Evolutionary conservation across 805 yeast genomes (phyloP).

Genomic region (Candida morakotiae): DNA sequence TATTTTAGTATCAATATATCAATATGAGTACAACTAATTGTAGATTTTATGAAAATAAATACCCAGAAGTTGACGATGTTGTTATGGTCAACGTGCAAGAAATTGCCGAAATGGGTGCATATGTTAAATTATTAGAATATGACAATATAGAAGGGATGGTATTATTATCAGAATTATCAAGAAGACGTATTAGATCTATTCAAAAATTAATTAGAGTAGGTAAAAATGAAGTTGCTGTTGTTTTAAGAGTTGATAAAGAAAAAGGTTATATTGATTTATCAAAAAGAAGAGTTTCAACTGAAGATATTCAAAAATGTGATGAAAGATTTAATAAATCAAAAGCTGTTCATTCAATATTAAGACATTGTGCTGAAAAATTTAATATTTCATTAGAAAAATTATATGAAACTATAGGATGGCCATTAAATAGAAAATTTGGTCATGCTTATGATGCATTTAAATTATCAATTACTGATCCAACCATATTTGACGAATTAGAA

Average conservation of each 20-base stretch:
- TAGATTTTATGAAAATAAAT: constrained; percentile 96
- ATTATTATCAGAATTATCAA: constrained; percentile 86
- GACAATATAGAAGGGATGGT: constrained; percentile 99
- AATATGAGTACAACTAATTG: constrained; percentile 82
- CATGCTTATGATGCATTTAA: constrained; percentile 98
- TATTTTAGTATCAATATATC: too few species aligned
- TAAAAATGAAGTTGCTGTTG: constrained; percentile 96
- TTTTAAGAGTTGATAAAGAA: constrained; percentile 95
- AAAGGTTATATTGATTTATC: constrained; percentile 97
- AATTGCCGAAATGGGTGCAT: constrained; percentile 99
- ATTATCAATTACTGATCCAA: constrained; percentile 86
- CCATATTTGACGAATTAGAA: constrained; percentile 75
- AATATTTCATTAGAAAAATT: constrained; percentile 79
- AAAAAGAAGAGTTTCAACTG: constrained; percentile 96
- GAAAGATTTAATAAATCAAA: constrained; percentile 95
- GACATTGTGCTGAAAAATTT: constrained; percentile 98
- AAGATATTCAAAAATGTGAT: constrained; percentile 95
- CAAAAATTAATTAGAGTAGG: constrained; percentile 98
- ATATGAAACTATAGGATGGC: constrained; percentile 94
- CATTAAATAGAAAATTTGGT: constrained; percentile 89
- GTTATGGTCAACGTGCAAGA: constrained; percentile 98
- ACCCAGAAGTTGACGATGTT: constrained; percentile 98
- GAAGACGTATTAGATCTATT: constrained; percentile 98
- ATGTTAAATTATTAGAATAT: constrained; percentile 90
- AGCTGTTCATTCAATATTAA: constrained; percentile 95